Evolutionary conservation across 2,329 filamentous ascomycete species (phyloP).

Genomic region (Cladosporium phlei): DNA sequence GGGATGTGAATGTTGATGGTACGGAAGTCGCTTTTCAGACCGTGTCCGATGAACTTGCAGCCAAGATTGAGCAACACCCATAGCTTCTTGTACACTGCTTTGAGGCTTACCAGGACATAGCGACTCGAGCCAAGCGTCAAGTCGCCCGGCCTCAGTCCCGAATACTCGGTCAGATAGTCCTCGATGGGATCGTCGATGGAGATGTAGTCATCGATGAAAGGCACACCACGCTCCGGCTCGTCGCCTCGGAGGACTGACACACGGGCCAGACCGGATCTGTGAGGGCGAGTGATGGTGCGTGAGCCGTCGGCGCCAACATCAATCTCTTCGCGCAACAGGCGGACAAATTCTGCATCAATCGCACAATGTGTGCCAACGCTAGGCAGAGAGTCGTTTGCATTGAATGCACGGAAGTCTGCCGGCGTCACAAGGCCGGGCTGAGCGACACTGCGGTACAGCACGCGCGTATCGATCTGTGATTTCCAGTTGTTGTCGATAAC

Average conservation of each 20-base stretch:
- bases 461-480: slow-evolving; percentile 71
- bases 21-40: slow-evolving; percentile 89
- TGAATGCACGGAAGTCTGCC: slow-evolving; percentile 27
- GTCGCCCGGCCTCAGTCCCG: slow-evolving; percentile 81
- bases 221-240: slow-evolving; percentile 71
- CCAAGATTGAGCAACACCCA: slow-evolving; percentile 95
- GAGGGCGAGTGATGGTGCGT: slow-evolving; percentile 84
- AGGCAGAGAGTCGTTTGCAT: slow-evolving; percentile 49
- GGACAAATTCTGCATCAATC: slow-evolving; percentile 94
- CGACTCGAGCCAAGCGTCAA: slow-evolving; percentile 71
- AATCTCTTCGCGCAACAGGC: slow-evolving; percentile 86
- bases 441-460: slow-evolving; percentile 72
- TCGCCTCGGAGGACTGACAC: slow-evolving; percentile 82
- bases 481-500: slow-evolving; percentile 84
- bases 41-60: slow-evolving; percentile 89
- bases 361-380: slow-evolving; percentile 66
- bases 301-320: slow-evolving; percentile 94
- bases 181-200: slow-evolving; percentile 84
- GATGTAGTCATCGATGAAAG: slow-evolving; percentile 98
- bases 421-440: slow-evolving; percentile 31
- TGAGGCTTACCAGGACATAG: slow-evolving; percentile 81
- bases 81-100: slow-evolving; percentile 93
- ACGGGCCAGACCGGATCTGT: slow-evolving; percentile 84
- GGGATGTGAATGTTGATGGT: slow-evolving; percentile 98
- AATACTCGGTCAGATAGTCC: slow-evolving; percentile 92